These are phyloP conservation scores for Skeletonema costatum DNA, from an alignment of 108 stramenopile genomes.

Conservation along the genomic window DNA sequence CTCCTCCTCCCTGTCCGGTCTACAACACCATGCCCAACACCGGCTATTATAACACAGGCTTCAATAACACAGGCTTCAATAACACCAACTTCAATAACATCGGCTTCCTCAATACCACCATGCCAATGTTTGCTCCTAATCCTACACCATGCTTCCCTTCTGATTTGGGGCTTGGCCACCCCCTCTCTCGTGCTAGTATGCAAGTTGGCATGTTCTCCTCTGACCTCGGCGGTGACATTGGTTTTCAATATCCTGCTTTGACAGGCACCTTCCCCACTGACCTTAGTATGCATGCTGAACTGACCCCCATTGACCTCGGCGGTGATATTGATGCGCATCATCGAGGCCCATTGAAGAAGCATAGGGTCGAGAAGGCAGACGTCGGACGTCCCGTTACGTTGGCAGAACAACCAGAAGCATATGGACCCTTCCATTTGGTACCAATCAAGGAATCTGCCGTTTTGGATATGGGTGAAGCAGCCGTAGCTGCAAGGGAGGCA, in stretches of 20 bases:
- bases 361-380: not conserved
- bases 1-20: not conserved
- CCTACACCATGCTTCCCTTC: not conserved
- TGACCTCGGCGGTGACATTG: not conserved
- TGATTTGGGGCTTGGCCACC: not conserved
- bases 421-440: not conserved
- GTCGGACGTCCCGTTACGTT: not conserved
- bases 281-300: not conserved
- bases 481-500: not conserved
- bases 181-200: not conserved
- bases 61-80: not conserved
- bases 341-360: slow-evolving; percentile 1
- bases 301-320: not conserved
- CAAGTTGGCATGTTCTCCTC: not conserved
- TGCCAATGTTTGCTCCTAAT: not conserved
- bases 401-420: not conserved
- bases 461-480: not conserved
- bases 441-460: not conserved
- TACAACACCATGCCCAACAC: not conserved
- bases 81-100: not conserved
- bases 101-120: not conserved
- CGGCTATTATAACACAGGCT: not conserved
- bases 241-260: not conserved
- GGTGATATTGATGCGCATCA: not conserved
- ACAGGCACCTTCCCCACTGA: not conserved